Evolutionary conservation across 1,284 basidiomycete genomes (phyloP).

Genomic region (Trametes sp.): DNA sequence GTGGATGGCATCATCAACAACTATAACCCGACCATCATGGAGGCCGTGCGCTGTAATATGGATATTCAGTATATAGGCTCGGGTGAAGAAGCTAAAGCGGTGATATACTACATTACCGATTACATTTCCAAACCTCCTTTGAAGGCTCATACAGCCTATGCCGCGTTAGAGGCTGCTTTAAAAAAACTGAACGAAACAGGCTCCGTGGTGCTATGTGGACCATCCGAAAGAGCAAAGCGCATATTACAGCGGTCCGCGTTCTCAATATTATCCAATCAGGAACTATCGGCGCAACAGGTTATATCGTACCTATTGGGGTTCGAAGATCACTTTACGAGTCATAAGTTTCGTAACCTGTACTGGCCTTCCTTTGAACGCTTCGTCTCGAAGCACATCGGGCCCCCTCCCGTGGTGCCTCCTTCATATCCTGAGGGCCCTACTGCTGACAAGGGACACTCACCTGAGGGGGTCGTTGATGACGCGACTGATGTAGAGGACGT

Average conservation of each 20-base stretch:
- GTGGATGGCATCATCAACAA: not conserved
- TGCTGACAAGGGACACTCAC: not conserved
- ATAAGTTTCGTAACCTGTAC: slow-evolving; percentile 43
- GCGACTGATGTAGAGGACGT: not conserved
- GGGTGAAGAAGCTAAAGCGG: not conserved
- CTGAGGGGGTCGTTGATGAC: too few relatives aligned
- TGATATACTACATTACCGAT: not conserved
- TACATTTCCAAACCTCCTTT: not conserved
- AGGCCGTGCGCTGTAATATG: not conserved
- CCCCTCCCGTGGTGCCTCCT: too few relatives aligned
- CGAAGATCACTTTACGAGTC: slow-evolving; percentile 48
- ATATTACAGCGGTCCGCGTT: slow-evolving; percentile 49
- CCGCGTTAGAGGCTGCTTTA: slow-evolving; percentile 42
- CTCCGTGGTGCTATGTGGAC: too few relatives aligned
- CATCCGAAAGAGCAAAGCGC: too few relatives aligned
- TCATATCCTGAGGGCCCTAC: too few relatives aligned
- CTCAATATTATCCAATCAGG: slow-evolving; percentile 47
- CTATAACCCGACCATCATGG: not conserved
- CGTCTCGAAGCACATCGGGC: slow-evolving; percentile 7
- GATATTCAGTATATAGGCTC: not conserved
- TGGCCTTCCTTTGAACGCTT: slow-evolving; percentile 45
- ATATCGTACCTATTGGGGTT: slow-evolving; percentile 44
- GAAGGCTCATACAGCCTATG: slow-evolving; percentile 37
- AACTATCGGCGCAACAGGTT: slow-evolving; percentile 49
- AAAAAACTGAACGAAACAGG: not conserved